Evolutionary conservation across 371 early-diverging fungal species (phyloP).

Genomic region (Mucor irregularis): DNA sequence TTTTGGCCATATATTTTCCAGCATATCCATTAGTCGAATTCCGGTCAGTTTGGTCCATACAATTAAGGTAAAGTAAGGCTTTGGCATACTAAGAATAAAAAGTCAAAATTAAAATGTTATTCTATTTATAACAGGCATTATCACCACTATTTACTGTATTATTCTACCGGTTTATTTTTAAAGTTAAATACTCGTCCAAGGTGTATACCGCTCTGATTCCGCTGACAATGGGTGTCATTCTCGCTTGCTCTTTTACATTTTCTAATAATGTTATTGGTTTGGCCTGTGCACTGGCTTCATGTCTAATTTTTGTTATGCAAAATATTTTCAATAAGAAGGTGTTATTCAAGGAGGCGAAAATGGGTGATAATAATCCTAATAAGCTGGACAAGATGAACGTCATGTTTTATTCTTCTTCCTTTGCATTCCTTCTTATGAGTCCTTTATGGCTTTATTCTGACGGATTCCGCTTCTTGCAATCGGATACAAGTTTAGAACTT

Average conservation of each 20-base stretch:
- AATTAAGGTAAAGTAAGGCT: conserved; percentile 68
- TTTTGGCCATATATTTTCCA: conserved; percentile 81
- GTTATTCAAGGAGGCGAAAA: conserved; percentile 56
- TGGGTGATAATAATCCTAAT: conserved; percentile 46
- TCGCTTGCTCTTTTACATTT: conserved; percentile 47
- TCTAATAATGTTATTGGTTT: conserved; percentile 67
- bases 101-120: not conserved
- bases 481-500: too few species aligned
- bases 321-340: conserved; percentile 83
- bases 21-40: conserved; percentile 73
- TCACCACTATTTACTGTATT: conserved; percentile 88
- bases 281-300: conserved; percentile 71
- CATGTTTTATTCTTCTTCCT: conserved; percentile 72
- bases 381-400: conserved; percentile 85
- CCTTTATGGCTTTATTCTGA: conserved; percentile 86
- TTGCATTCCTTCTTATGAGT: conserved; percentile 72
- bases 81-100: not conserved
- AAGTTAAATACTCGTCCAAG: conserved; percentile 60
- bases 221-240: conserved; percentile 83
- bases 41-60: conserved; percentile 88
- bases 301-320: conserved; percentile 80
- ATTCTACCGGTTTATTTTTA: conserved; percentile 69
- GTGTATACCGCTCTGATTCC: conserved; percentile 81
- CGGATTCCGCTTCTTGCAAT: conserved; percentile 53
- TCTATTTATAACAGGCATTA: conserved; percentile 60